Evolutionary conservation across 441 rosid species (phyloP).

Genomic region (Brassica hybrid): DNA sequence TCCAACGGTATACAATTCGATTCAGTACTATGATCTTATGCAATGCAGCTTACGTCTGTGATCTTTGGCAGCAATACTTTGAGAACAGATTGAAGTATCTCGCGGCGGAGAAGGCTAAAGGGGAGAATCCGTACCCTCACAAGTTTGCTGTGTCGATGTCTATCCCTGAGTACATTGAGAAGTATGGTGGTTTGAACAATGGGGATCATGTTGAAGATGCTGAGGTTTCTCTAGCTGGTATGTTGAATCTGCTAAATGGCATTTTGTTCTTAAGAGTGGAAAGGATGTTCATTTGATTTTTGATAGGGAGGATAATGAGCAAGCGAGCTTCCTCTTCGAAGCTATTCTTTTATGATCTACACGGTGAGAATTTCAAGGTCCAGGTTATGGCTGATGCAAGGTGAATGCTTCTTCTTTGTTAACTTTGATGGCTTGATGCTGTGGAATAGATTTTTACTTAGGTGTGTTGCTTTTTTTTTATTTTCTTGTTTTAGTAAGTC

Average conservation of each 20-base stretch:
- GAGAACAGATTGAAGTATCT: slow-evolving; percentile 78
- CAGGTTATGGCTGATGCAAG: slow-evolving; percentile 92
- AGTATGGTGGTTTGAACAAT: slow-evolving; percentile 59
- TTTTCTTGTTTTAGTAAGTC: slow-evolving; percentile 60
- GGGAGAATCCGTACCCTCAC: slow-evolving; percentile 79
- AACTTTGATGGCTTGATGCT: background rate
- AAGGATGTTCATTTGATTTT: background rate
- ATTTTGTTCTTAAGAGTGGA: background rate
- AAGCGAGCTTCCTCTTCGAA: slow-evolving; percentile 85
- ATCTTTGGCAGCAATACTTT: slow-evolving; percentile 65
- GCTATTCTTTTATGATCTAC: slow-evolving; percentile 84
- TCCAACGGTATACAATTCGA: slow-evolving; percentile 60
- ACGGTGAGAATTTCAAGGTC: slow-evolving; percentile 67
- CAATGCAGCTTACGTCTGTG: no score
- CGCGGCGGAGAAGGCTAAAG: slow-evolving; percentile 62
- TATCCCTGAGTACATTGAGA: slow-evolving; percentile 56
- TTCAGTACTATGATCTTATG: no score
- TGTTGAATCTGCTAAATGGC: background rate
- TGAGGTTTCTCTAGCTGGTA: slow-evolving; percentile 70
- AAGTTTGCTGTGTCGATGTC: slow-evolving; percentile 64
- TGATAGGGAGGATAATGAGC: slow-evolving; percentile 80
- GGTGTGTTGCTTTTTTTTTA: background rate
- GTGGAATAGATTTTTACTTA: background rate
- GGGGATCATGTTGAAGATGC: slow-evolving; percentile 72
- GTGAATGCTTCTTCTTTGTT: slow-evolving; percentile 39